Evolutionary conservation across 805 yeast genomes (phyloP), one percentile per base, ranked within the genome.

Genomic region (Saccharomycopsis javanensis): DNA sequence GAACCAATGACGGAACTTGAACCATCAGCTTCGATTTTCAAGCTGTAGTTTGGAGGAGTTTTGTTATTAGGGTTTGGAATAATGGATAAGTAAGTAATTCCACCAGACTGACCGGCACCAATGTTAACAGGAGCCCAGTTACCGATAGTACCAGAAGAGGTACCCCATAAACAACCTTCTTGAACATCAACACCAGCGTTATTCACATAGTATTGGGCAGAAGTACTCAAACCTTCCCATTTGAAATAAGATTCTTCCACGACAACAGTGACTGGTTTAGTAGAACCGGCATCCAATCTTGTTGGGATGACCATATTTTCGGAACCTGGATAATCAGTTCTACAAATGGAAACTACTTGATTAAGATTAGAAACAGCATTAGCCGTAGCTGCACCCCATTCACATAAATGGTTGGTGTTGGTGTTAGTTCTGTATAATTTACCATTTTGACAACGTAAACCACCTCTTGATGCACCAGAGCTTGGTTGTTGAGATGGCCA

Each of bases 321-420:
- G 63, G 97, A 85, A 76, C 99, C 99, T 69, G 99, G 99, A 82
- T 92, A 92, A 72, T 92, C 99, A 61, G 99, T 92, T 79, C 97
- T 87, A 80, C 99, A 94, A 67, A 94, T 75, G 60, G 98, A 92
- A 66, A 92, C 90, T 55, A 78, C 78, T 60, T 85, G 69, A 63
- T 71, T 68, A 59, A 88, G 73, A 65, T 86, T 76, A 59, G 80
- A 76, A 46, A 72, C 77, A 58, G 82, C 86, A 56, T 67, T 63
- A 56, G 88, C 86, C 55, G 79, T 68, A 58, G 79, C 67, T 46
- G 68, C 71, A 64, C 85, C 89, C 92, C 96, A 87, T 68, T 79
- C 88, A 79, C 99, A 92, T 68, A 92, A 80, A 75, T 81, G 74
- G 65, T 81, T 74, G 58, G 80, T 62, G 71, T 77, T 74, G 48